Conservation (phyloP, 1,139 yeast genomes). For the Starmera stellimalicola region DNA sequence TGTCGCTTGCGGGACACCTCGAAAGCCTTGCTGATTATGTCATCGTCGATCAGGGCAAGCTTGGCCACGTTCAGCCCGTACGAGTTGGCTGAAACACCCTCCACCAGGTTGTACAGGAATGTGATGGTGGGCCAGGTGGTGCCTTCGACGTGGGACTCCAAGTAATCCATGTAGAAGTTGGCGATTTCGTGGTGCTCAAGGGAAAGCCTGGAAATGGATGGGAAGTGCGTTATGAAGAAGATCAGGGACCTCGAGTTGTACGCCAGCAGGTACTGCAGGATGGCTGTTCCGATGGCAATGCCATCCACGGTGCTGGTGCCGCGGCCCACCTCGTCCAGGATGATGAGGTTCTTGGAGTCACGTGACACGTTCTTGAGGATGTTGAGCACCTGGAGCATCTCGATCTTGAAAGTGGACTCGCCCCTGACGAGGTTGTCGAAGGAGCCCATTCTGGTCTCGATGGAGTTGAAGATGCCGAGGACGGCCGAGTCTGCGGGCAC, state of each 20-base stretch:
- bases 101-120: slow-evolving; percentile 51
- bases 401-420: slow-evolving; percentile 39
- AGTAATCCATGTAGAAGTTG: slow-evolving; percentile 71
- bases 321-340: slow-evolving; percentile 45
- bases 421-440: slow-evolving; percentile 31
- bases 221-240: slow-evolving; percentile 82
- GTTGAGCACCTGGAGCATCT: slow-evolving; percentile 37
- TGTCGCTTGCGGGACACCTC: slow-evolving; percentile 35
- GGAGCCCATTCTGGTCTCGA: slow-evolving; percentile 38
- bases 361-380: slow-evolving; percentile 25
- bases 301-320: slow-evolving; percentile 88
- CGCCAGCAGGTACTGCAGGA: slow-evolving; percentile 51
- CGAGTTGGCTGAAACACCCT: slow-evolving; percentile 55
- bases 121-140: slow-evolving; percentile 33
- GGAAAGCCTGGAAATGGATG: slow-evolving; percentile 52
- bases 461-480: slow-evolving; percentile 30
- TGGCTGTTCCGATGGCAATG: slow-evolving; percentile 72
- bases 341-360: slow-evolving; percentile 28
- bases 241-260: slow-evolving; percentile 41
- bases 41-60: slow-evolving; percentile 50
- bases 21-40: slow-evolving; percentile 41
- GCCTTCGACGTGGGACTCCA: slow-evolving; percentile 29
- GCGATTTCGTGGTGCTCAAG: slow-evolving; percentile 32
- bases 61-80: slow-evolving; percentile 77
- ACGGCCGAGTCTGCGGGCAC: slow-evolving; percentile 39